Evolutionary conservation across 139 green algal genomes (phyloP), one percentile per base, ranked within the genome.

Genomic region (Chlorella sp.): DNA sequence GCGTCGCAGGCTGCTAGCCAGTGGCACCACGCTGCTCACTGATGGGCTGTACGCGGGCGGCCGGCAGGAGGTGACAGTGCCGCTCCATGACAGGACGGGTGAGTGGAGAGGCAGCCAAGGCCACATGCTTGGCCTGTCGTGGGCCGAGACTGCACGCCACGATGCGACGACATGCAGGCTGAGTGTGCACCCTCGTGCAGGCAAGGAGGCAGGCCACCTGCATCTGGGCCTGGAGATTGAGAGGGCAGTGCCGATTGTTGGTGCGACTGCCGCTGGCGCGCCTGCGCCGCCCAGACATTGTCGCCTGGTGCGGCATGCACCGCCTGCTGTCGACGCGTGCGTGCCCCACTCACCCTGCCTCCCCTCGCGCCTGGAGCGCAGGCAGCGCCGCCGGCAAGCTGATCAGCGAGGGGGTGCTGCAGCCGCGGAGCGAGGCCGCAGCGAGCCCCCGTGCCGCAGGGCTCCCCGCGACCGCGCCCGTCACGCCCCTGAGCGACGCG

Each of bases 11-110:
- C 25, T 65, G 31, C 8, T 15, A 31, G 9, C 58, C 33, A 9
- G 19, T 29, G 2, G 14, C 31, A 21, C 14, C 0, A 6, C 31
- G 14, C 8, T 38, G 35, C 60, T 75, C 14, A 61, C 56, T n/a
- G 69, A 75, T 40, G 27, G 65, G 11, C 40, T 67, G 7, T 75
- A 67, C 27, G 69, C 53, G 8, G 69, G 51, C 17, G 69, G 51
- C 4, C 69, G 55, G 53, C 69, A 67, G 17, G 69, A 75, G 69
- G 38, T 50, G 50, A 42, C 43, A 11, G 64, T 71, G 64, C 64
- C 64, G 2, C 64, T 71, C n/a, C 27, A 7, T n/a, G 43, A 64
- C 58, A 40, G n/a, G n/a, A 29, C 40, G 8, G 64, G 42, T n/a
- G n/a, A n/a, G n/a, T n/a, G n/a, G n/a, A n/a, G n/a, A n/a, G n/a